phyloP scores from a whole-genome alignment of 2,329 filamentous ascomycete genomes.

The Neofusicoccum kwambonambiense region DNA sequence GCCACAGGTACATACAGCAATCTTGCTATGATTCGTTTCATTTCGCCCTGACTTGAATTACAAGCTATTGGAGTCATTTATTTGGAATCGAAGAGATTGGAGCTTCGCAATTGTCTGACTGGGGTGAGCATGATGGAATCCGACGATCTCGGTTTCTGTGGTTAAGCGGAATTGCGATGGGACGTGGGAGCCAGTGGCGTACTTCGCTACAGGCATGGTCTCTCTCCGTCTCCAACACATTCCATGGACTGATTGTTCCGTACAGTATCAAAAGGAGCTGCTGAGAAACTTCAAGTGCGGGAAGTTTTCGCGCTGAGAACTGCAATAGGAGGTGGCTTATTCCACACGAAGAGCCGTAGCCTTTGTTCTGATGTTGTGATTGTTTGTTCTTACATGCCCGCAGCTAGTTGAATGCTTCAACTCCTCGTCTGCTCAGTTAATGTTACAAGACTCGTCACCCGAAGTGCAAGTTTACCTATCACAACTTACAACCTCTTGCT shows the following conservation, averaged over 20 bases:
- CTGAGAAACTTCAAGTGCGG: no score
- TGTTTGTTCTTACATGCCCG: no score
- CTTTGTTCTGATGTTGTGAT: no score
- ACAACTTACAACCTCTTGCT: no score
- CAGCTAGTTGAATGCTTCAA: no score
- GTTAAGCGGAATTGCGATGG: slow-evolving; percentile 8
- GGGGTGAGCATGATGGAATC: not conserved
- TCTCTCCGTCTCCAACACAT: slow-evolving; percentile 22
- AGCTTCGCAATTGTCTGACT: not conserved
- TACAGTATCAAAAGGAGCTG: no score
- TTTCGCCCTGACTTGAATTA: not conserved
- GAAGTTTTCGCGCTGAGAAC: no score
- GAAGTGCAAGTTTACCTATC: no score
- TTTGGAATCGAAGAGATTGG: not conserved
- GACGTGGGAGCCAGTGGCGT: not conserved
- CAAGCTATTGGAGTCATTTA: not conserved
- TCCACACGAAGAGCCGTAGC: no score
- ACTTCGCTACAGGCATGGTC: not conserved
- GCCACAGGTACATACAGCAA: not conserved
- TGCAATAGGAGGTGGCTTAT: no score
- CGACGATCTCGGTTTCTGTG: not conserved
- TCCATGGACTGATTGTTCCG: not conserved
- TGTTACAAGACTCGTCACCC: no score
- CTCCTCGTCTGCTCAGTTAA: no score
- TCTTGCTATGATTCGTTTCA: not conserved